Conservation (phyloP, 179 eudicot species). For the Spinacia oleracea region DNA sequence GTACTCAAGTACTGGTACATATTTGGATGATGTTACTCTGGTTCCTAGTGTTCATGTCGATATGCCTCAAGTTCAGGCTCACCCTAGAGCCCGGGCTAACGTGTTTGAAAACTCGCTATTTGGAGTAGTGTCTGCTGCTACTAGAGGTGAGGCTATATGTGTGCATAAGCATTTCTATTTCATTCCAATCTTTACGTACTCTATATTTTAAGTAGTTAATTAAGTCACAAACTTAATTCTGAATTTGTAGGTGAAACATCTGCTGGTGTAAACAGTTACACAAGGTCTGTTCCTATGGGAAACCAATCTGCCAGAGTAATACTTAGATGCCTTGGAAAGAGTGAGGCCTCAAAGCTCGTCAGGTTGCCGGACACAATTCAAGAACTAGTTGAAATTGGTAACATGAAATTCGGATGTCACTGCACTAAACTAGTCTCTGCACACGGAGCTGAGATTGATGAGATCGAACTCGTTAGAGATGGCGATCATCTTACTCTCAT, state of each 20-base stretch:
- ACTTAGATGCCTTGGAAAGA: conserved; percentile 49
- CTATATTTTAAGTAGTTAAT: no score
- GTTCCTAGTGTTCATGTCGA: conserved; percentile 20
- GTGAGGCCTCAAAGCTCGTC: conserved; percentile 41
- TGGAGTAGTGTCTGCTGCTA: conserved; percentile 60
- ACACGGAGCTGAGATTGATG: conserved; percentile 63
- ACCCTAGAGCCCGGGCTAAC: conserved; percentile 38
- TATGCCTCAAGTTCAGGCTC: conserved; percentile 29
- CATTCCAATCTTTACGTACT: background rate
- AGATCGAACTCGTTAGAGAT: conserved; percentile 61
- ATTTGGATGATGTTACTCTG: conserved; percentile 10
- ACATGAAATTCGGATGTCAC: conserved; percentile 43
- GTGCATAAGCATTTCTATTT: background rate
- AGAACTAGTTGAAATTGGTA: conserved; percentile 57
- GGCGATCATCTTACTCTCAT: conserved; percentile 64
- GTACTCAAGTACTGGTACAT: conserved; percentile 37
- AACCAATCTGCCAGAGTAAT: conserved; percentile 43
- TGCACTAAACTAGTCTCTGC: conserved; percentile 41
- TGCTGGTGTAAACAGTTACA: conserved; percentile 21
- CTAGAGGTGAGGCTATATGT: conserved; percentile 31
- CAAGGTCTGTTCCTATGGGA: conserved; percentile 20
- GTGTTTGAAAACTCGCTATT: conserved; percentile 58
- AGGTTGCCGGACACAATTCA: conserved; percentile 52
- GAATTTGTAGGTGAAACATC: conserved; percentile 32
- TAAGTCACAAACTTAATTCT: background rate